These are phyloP conservation scores for Usnea hakonensis DNA, from an alignment of 495 filamentous ascomycete genomes.

Conservation along the genomic window DNA sequence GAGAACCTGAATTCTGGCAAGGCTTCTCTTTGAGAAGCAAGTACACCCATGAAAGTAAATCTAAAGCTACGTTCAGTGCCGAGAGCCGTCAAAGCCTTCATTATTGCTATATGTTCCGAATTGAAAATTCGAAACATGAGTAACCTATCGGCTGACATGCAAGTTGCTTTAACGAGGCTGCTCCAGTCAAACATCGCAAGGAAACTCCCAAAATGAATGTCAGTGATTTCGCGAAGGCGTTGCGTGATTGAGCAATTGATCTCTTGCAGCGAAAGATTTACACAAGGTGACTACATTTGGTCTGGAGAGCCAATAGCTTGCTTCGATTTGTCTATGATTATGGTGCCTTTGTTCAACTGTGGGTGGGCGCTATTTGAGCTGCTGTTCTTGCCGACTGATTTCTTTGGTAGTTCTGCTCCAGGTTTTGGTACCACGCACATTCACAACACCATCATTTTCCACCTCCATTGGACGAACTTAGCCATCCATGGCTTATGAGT, in stretches of 20 bases:
- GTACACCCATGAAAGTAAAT: background rate
- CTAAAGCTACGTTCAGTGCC: background rate
- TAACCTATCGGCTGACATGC: background rate
- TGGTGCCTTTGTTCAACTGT: background rate
- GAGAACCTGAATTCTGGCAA: background rate
- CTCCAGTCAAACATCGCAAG: background rate
- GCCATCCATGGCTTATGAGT: background rate
- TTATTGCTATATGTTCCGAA: background rate
- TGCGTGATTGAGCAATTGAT: background rate
- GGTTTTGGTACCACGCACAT: background rate
- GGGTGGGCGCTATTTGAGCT: background rate
- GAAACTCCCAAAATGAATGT: background rate
- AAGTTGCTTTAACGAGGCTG: background rate
- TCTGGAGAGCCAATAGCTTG: background rate
- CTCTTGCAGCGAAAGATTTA: background rate
- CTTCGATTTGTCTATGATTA: background rate
- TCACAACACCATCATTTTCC: too few relatives aligned
- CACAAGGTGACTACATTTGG: background rate
- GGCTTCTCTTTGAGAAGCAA: background rate
- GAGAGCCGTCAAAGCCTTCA: too few relatives aligned
- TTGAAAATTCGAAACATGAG: background rate
- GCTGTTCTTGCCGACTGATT: background rate
- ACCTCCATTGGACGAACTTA: background rate
- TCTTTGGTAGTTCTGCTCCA: background rate
- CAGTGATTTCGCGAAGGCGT: background rate